These are phyloP conservation scores for Omphalea diandra DNA, from an alignment of 441 rosid genomes.

Conservation along the genomic window DNA sequence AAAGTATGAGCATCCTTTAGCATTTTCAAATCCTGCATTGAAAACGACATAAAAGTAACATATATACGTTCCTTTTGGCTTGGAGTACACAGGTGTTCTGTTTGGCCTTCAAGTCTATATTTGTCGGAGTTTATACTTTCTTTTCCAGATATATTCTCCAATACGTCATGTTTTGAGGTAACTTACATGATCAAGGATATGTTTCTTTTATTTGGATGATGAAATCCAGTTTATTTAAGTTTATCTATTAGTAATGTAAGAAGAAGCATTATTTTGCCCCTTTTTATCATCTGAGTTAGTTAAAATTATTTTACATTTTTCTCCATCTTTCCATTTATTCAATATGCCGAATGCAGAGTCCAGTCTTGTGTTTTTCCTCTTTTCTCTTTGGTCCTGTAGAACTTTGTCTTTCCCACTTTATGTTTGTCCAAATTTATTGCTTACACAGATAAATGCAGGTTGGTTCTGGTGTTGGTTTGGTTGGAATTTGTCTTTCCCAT, in stretches of 20 bases:
- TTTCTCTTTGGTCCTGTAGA: background rate
- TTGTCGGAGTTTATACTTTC: slow-evolving; percentile 79
- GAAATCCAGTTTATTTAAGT: background rate
- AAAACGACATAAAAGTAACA: slow-evolving; percentile 8
- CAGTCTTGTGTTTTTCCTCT: background rate
- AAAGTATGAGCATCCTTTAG: background rate
- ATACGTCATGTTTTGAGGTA: slow-evolving; percentile 87
- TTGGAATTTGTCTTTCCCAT: slow-evolving; percentile 76
- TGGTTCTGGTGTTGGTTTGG: slow-evolving; percentile 92
- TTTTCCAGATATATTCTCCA: slow-evolving; percentile 64
- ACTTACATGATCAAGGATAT: slow-evolving; percentile 18
- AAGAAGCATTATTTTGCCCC: background rate
- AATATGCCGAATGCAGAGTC: background rate
- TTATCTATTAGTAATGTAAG: slow-evolving; percentile 8
- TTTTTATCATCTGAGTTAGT: background rate
- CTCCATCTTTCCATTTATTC: background rate
- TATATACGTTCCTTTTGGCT: slow-evolving; percentile 15
- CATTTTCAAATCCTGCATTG: background rate
- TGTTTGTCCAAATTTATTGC: slow-evolving; percentile 1
- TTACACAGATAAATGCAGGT: slow-evolving; percentile 40
- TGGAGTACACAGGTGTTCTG: slow-evolving; percentile 59
- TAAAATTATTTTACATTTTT: background rate
- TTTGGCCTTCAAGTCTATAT: slow-evolving; percentile 88
- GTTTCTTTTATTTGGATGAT: background rate
- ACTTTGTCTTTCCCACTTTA: background rate